phyloP scores from a whole-genome alignment of 78 protist genomes.

The Polysphondylium violaceum region DNA sequence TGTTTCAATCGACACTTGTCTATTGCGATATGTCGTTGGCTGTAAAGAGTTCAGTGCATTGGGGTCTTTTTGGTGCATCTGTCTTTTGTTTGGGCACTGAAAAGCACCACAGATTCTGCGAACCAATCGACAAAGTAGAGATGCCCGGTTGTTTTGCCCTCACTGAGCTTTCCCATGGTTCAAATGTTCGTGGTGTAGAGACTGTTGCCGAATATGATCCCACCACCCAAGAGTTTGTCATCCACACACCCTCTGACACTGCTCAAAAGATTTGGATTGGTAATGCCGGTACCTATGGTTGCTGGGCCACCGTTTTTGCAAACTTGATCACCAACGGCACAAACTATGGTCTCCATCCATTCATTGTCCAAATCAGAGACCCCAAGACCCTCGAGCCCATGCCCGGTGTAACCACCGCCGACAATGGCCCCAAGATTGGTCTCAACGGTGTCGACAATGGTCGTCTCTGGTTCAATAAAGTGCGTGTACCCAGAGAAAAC shows the following conservation, averaged over 20 bases:
- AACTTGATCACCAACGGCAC: constrained; percentile 49
- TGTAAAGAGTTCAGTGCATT: constrained; percentile 83
- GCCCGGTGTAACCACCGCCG: constrained; percentile 76
- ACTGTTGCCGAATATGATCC: constrained; percentile 84
- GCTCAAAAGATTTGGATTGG: constrained; percentile 89
- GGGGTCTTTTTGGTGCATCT: constrained; percentile 81
- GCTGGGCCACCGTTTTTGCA: constrained; percentile 72
- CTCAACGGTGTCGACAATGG: constrained; percentile 88
- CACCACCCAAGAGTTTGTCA: constrained; percentile 50
- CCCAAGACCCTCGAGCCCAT: constrained; percentile 25
- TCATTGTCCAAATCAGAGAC: constrained; percentile 77
- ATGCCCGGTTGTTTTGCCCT: constrained; percentile 78
- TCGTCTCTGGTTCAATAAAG: constrained; percentile 79
- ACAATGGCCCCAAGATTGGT: constrained; percentile 85
- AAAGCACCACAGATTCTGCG: constrained; percentile 32
- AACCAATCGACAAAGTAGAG: constrained; percentile 3
- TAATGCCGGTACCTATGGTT: constrained; percentile 64
- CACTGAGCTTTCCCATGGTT: constrained; percentile 76
- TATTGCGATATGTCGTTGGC: constrained; percentile 71
- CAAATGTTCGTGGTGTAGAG: constrained; percentile 85
- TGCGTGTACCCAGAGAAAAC: constrained; percentile 77
- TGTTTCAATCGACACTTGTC: constrained; percentile 46
- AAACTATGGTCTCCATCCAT: constrained; percentile 84
- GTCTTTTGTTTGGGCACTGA: constrained; percentile 77
- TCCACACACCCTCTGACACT: constrained; percentile 66